Conservation (phyloP, 257 asterid genomes). For the Forsythia suspensa region DNA sequence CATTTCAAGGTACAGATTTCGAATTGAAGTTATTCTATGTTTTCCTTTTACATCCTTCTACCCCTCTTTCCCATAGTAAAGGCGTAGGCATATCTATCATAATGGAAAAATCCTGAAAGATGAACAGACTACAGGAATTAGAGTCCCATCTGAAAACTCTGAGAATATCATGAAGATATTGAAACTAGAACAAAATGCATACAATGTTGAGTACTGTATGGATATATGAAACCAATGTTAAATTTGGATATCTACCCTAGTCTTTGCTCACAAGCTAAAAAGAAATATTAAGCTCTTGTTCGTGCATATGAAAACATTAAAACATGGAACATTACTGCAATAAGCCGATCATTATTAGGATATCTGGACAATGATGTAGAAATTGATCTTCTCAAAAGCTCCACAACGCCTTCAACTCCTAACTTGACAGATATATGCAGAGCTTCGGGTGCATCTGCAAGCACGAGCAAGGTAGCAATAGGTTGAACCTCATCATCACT, state of each 20-base stretch:
- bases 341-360: constrained; percentile 85
- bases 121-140: background rate
- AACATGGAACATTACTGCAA: constrained; percentile 53
- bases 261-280: background rate
- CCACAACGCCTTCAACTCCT: constrained; percentile 90
- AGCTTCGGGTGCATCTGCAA: constrained; percentile 98
- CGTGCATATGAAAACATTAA: background rate
- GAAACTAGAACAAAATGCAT: background rate
- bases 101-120: background rate
- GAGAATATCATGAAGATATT: background rate
- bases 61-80: background rate
- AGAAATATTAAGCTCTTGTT: background rate
- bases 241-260: constrained; percentile 15
- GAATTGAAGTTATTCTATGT: background rate
- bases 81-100: background rate
- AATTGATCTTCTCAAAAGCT: constrained; percentile 82
- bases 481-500: constrained; percentile 94
- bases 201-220: constrained; percentile 1
- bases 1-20: background rate
- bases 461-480: constrained; percentile 89
- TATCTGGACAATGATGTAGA: constrained; percentile 78
- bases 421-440: constrained; percentile 87
- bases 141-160: constrained; percentile 13
- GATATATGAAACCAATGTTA: constrained; percentile 4
- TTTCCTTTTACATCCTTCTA: background rate